Evolutionary conservation across 768 basidiomycete species (phyloP), one percentile per base, ranked within the genome.

Genomic region (Leucocoprinus leucothites): DNA sequence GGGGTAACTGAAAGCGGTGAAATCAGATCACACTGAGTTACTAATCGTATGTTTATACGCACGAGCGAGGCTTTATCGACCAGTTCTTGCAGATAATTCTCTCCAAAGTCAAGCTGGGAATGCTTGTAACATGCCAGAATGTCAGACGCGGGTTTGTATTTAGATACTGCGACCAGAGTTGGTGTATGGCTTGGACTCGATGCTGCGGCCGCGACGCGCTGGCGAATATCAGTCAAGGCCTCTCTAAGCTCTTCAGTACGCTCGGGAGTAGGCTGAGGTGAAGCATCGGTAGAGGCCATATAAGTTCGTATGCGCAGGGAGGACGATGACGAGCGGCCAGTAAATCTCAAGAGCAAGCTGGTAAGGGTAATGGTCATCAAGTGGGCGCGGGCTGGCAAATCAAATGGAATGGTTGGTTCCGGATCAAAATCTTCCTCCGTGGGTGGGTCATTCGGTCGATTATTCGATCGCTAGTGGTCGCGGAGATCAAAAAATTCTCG

Each of bases 31-130:
- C 16, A 22, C n/a, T 19, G 31, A 31, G 6, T 9, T 9, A 35
- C 21, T 21, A n/a, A 31, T 24, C 2, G 24, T n/a, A 28, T 14
- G 31, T 35, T 52, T 22, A 44, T n/a, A 71, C 81, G 58, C 67
- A 90, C 89, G 64, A 79, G 74, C 56, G 73, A 74, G 0, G 94
- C 91, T 66, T 97, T 97, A 28, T 92, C 93, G 36, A 85, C 86
- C 58, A 98, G 70, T 64, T 98, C 95, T 61, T 95, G 89, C 9
- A 94, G 93, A 65, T 98, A 98, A 68, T 99, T 99, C 74, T 99
- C 97, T 6, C 97, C 97, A 65, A 98, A 99, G 68, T 96, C 92
- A 1, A 86, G 75, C 59, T 97, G 91, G 0, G 89, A 92, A 13
- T 78, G 76, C 48, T 89, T 79, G 65, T 90, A 91, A 60, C 93